Base-by-base conservation (phyloP, 176 grass and related monocot genomes). In the Aegilops umbellulata region DNA sequence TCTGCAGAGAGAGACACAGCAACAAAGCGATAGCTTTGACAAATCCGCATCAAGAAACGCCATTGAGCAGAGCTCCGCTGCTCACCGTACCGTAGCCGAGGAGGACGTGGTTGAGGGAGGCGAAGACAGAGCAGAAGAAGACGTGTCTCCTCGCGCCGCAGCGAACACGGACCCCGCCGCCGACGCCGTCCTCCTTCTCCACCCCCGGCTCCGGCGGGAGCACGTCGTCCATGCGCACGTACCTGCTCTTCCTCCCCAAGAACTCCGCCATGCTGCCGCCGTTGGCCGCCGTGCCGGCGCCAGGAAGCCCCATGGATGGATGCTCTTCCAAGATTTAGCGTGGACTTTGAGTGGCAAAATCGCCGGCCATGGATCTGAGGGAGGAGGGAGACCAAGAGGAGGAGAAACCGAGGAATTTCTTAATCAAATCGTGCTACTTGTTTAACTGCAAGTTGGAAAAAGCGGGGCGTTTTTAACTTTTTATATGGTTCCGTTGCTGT, bases 61-160 rank as follows among this genome's bases (percentile, higher is more conserved):
- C 41, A 49, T 5, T 74, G 41, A 25, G 36, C 3, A 42, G 14
- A 13, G 47, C 58, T 61, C 53, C 53, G 42, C 29, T 57, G 58
- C 71, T 94, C 64, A 97, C 90, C 95, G 77, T 97, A 97, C 92
- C 95, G 74, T 97, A 97, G 44, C 95, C 95, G 83, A 97, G 95
- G 13, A 97, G 95, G 0, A 97, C 84, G 57, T 90, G 92, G 83
- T 93, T 97, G 61, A 97, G 95, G 29, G 95, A 97, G 38, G 95
- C 95, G 17, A 97, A 94, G 72, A 97, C 64, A 11, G 95, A 89
- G 85, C 92, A 97, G 63, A 87, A 67, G 35, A 97, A 76, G 13
- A 97, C 92, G 29, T 92, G 94, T 69, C 88, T 92, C 69, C 88
- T 89, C n/a, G 77, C 65, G 29, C 67, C 83, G 14, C 47, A 38